Evolutionary conservation across 352 stramenopile species (phyloP), one percentile per base, ranked within the genome.

Genomic region (Phytophthora pseudosyringae): DNA sequence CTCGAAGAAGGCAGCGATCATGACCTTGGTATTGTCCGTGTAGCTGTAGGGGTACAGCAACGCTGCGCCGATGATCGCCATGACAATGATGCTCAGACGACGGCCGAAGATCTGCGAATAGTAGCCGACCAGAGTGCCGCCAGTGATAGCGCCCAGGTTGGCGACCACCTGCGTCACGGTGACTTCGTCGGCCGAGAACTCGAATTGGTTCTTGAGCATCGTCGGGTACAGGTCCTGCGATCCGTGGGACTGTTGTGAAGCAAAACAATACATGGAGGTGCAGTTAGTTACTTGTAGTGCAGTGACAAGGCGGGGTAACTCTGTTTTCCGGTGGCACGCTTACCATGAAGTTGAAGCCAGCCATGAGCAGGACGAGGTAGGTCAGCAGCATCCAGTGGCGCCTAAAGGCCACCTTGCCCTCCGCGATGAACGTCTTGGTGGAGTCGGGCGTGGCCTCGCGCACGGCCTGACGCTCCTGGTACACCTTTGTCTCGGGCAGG

Each of bases 31-130:
- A 41, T 67, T 59, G 7, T 44, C 39, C 16, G 64, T 77, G 64
- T 71, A 83, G 52, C 55, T 71, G 73, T 86, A 86, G n/a, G 72
- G 72, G 66, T 84, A 84, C 28, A 84, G 47, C 32, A 81, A 25
- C n/a, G 60, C 59, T 5, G 69, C 72, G 16, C 69, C 69, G n/a
- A 60, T 18, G 25, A 73, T 21, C 25, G 68, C 59, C 35, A 78
- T 66, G 29, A 65, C 38, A 26, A 84, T 66, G 52, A 84, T 76
- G 16, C 66, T 76, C 15, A 84, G 56, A 25, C 75, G 75, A 32
- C 73, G 75, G 11, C 75, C 75, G 33, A 84, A 76, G 8, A 65
- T 61, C 50, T 84, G 69, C 29, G 75, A 84, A 69, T 84, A 81
- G 69, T 81, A 81, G 31, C 75, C 75, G 15, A 80, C 65, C 39